Evolutionary conservation across 108 stramenopile species (phyloP).

Genomic region (Fragilaria crotonensis): DNA sequence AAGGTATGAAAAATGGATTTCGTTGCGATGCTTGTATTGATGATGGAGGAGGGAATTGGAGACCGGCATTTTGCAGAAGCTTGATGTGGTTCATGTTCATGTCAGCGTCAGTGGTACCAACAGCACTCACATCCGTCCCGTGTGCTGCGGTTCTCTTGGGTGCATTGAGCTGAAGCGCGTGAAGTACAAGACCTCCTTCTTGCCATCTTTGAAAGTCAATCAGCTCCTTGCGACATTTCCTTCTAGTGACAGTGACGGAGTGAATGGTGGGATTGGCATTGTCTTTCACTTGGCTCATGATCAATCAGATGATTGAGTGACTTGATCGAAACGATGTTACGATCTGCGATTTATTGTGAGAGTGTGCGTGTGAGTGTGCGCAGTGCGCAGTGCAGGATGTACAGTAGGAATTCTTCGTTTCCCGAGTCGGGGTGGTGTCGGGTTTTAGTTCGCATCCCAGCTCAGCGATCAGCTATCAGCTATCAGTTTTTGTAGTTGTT

Average conservation of each 20-base stretch:
- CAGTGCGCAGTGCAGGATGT: no score
- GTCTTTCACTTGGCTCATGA: conserved; percentile 24
- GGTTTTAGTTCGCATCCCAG: no score
- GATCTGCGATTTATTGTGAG: no score
- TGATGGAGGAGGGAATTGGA: conserved; percentile 10
- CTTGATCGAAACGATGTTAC: no score
- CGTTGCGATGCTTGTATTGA: background rate
- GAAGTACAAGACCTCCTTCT: conserved; percentile 14
- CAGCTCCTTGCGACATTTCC: conserved; percentile 8
- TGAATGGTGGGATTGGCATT: conserved; percentile 44
- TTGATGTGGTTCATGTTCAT: background rate
- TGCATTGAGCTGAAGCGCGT: background rate
- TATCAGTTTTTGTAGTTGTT: no score
- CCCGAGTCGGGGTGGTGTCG: no score
- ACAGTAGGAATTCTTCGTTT: no score
- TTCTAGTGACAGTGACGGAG: conserved; percentile 15
- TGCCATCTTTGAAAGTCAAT: conserved; percentile 23
- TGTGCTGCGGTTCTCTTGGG: background rate
- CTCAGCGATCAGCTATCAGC: no score
- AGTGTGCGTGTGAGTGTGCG: no score
- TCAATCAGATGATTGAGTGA: no score
- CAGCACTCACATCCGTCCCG: background rate
- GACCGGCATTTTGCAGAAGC: conserved; percentile 27
- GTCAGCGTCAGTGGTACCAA: background rate
- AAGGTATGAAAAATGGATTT: no score